Evolutionary conservation across 768 basidiomycete species (phyloP), one percentile per base, ranked within the genome.

Genomic region (Antrodiella citrinella): DNA sequence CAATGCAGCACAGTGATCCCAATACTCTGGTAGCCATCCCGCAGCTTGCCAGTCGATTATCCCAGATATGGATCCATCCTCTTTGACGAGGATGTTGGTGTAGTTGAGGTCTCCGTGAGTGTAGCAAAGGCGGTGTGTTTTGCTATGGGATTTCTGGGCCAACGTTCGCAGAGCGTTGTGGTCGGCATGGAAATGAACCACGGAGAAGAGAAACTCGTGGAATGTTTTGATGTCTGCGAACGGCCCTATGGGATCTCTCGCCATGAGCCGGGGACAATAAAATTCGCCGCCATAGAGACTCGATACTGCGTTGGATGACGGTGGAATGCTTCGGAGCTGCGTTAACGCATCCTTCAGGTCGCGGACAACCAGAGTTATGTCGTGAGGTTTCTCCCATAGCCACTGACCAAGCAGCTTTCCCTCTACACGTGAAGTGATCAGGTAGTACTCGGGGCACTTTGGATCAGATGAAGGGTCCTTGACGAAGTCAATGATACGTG

Each of bases 61-160:
- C 26, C 60, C 58, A 4, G 60, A 49, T 10, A 61, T 44, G n/a
- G 51, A 50, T 23, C 57, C 54, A 0, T 59, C 22, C 0, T 54
- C 44, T 44, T 65, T 61, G 15, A 69, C 54, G 20, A 71, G 59
- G n/a, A 69, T 51, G 53, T 69, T 71, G n/a, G 65, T 66, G 9
- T 65, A 61, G 30, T 64, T 65, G 25, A 71, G 47, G 52, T 71
- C 69, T 51, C 67, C 67, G 52, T 71, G 69, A 38, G 60, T 60
- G 51, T 69, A 41, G 39, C 58, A 55, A 18, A 57, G 21, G 10
- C 45, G 26, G 30, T 57, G 45, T 18, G 26, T 13, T 2, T 46
- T 25, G 18, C 55, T 22, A 45, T 54, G 57, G 2, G 45, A 55
- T 15, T 22, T 35, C 22, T 38, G 45, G n/a, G n/a, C n/a, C n/a